Evolutionary conservation across 257 asterid species (phyloP).

Genomic region (Przewalskia tangutica): DNA sequence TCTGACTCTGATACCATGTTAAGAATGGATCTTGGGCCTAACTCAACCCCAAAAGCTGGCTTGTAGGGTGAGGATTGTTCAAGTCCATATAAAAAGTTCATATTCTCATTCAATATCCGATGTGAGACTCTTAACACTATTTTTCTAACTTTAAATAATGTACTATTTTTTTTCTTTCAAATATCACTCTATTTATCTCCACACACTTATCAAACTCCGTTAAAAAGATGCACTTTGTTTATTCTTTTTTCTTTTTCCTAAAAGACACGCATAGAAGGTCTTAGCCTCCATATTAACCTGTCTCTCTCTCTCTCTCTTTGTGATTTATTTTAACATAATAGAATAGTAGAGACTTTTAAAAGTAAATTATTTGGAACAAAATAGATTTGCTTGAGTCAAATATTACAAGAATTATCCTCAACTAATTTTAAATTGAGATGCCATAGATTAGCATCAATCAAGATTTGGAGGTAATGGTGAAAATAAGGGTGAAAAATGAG

Average conservation of each 20-base stretch:
- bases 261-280: background rate
- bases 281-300: background rate
- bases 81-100: too few relatives aligned
- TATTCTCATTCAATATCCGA: too few relatives aligned
- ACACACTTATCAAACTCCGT: background rate
- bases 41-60: too few relatives aligned
- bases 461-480: background rate
- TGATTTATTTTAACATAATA: too few relatives aligned
- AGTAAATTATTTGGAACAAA: background rate
- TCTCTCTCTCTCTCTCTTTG: background rate
- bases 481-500: background rate
- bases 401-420: background rate
- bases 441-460: background rate
- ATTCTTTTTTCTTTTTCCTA: background rate
- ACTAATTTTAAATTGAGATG: background rate
- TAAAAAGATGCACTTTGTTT: background rate
- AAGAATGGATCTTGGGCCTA: too few relatives aligned
- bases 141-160: too few relatives aligned
- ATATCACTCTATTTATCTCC: too few relatives aligned
- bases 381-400: background rate
- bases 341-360: background rate
- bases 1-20: too few relatives aligned
- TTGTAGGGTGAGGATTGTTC: too few relatives aligned
- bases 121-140: too few relatives aligned
- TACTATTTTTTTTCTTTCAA: too few relatives aligned